Conservation (phyloP, 2,329 filamentous ascomycete species). For the Monosporascus sp. region DNA sequence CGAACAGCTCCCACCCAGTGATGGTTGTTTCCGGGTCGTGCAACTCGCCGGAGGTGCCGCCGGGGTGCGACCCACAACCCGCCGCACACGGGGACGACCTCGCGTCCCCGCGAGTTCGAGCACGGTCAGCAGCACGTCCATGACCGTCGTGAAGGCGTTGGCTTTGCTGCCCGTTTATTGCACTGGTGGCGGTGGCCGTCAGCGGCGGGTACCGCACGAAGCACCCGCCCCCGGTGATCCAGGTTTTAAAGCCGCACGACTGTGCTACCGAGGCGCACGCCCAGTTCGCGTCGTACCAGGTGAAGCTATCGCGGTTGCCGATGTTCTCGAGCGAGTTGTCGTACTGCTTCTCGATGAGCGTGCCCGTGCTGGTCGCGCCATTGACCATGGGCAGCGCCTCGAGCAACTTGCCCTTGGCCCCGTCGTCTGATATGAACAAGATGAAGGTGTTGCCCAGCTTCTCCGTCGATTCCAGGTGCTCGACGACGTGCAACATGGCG, state of each 20-base stretch:
- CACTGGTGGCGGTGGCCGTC: neutral
- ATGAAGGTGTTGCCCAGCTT: constrained; percentile 51
- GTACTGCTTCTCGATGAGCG: constrained; percentile 44
- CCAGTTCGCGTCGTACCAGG: constrained; percentile 55
- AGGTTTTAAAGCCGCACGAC: constrained; percentile 26
- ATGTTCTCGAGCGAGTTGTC: constrained; percentile 52
- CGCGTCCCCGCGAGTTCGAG: constrained; percentile 43
- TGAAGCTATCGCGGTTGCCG: constrained; percentile 46
- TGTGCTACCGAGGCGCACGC: constrained; percentile 32
- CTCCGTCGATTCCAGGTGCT: constrained; percentile 39
- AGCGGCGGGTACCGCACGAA: constrained; percentile 10
- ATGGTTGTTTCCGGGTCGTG: constrained; percentile 18
- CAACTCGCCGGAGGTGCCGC: constrained; percentile 37
- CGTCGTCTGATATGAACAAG: constrained; percentile 48
- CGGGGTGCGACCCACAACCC: too few relatives aligned
- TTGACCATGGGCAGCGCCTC: constrained; percentile 16
- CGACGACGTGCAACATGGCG: constrained; percentile 47
- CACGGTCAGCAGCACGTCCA: constrained; percentile 45
- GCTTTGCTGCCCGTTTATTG: constrained; percentile 16
- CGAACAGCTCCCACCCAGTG: constrained; percentile 32
- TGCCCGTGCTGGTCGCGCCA: constrained; percentile 9
- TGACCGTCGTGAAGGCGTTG: constrained; percentile 46
- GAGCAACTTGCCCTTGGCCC: constrained; percentile 22
- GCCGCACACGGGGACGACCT: too few relatives aligned
- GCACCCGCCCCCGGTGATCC: constrained; percentile 39